A percentile compares a stretch with the other conserved stretches of the same genome.
Conservation (phyloP, 805 yeast species). For the Nakazawaea molendinolei region DNA sequence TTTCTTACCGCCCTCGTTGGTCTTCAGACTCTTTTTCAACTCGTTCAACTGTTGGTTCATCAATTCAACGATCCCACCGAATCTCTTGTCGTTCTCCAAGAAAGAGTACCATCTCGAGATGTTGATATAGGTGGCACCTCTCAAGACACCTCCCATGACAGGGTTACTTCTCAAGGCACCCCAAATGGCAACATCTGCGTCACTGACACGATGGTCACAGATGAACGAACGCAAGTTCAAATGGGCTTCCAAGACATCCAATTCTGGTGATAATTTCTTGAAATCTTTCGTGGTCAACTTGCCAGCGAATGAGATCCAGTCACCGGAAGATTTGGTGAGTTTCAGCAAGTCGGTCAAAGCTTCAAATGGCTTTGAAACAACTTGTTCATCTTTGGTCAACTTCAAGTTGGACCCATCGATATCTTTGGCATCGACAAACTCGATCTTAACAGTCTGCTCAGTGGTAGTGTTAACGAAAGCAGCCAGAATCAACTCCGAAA, state of each 20-base stretch:
- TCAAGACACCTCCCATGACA: constrained; percentile 84
- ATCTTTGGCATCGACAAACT: constrained; percentile 68
- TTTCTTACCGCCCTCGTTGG: constrained; percentile 39
- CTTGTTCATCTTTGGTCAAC: constrained; percentile 36
- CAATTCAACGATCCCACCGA: constrained; percentile 63
- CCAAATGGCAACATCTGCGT: constrained; percentile 88
- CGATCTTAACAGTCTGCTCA: constrained; percentile 48
- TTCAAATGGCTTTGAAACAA: constrained; percentile 33
- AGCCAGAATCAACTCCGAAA: constrained; percentile 72
- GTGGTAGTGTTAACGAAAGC: constrained; percentile 55
- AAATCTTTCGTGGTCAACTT: constrained; percentile 79
- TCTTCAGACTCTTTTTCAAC: constrained; percentile 60
- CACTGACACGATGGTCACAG: constrained; percentile 56
- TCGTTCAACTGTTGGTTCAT: constrained; percentile 67
- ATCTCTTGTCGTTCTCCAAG: constrained; percentile 58
- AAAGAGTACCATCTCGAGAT: constrained; percentile 90
- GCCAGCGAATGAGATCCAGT: constrained; percentile 66
- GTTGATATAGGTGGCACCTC: constrained; percentile 77
- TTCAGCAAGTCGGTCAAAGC: constrained; percentile 50
- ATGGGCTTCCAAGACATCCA: constrained; percentile 77
- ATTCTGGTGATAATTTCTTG: constrained; percentile 69
- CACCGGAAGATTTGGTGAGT: constrained; percentile 24
- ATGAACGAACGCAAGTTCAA: constrained; percentile 80
- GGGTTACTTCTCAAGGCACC: constrained; percentile 92
- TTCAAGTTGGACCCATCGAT: constrained; percentile 35